These are phyloP conservation scores for Debaryomyces udenii DNA, from an alignment of 1,139 yeast species.

Conservation along the genomic window DNA sequence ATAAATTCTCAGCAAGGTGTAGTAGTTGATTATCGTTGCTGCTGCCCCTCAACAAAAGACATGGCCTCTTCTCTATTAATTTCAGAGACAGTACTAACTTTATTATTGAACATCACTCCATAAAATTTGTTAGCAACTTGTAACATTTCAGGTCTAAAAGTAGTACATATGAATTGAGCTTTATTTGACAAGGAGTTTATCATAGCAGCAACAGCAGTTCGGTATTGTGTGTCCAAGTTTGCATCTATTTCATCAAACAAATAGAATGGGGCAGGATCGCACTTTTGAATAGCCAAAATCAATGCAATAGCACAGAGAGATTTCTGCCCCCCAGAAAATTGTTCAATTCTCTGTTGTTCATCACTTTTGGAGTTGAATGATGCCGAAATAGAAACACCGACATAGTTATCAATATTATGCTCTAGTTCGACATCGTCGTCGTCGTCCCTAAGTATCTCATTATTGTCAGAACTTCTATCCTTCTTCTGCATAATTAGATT, in stretches of 20 bases:
- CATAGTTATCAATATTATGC: conserved; percentile 57
- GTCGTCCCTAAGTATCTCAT: conserved; percentile 16
- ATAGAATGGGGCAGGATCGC: conserved; percentile 97
- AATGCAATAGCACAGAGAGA: conserved; percentile 92
- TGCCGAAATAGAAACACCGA: conserved; percentile 85
- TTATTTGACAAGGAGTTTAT: conserved; percentile 62
- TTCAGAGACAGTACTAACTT: conserved; percentile 77
- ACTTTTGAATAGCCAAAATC: conserved; percentile 88
- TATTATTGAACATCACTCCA: conserved; percentile 84
- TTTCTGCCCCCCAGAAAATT: conserved; percentile 95
- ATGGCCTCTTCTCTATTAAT: conserved; percentile 76
- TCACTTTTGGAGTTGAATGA: conserved; percentile 87
- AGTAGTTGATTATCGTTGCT: conserved; percentile 15
- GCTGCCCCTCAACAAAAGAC: conserved; percentile 74
- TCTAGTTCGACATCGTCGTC: conserved; percentile 23
- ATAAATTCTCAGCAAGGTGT: too few relatives aligned
- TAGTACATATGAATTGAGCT: conserved; percentile 94
- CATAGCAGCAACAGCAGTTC: conserved; percentile 83
- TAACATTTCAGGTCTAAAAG: conserved; percentile 92
- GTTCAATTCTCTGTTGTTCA: conserved; percentile 88
- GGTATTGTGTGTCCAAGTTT: conserved; percentile 87
- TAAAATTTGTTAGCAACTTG: conserved; percentile 84
- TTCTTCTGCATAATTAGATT: conserved; percentile 65
- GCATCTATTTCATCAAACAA: conserved; percentile 97
- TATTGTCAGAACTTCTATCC: conserved; percentile 20